Evolutionary conservation across 768 basidiomycete species (phyloP), one percentile per base, ranked within the genome.

Genomic region (Rhodotorula toruloides): DNA sequence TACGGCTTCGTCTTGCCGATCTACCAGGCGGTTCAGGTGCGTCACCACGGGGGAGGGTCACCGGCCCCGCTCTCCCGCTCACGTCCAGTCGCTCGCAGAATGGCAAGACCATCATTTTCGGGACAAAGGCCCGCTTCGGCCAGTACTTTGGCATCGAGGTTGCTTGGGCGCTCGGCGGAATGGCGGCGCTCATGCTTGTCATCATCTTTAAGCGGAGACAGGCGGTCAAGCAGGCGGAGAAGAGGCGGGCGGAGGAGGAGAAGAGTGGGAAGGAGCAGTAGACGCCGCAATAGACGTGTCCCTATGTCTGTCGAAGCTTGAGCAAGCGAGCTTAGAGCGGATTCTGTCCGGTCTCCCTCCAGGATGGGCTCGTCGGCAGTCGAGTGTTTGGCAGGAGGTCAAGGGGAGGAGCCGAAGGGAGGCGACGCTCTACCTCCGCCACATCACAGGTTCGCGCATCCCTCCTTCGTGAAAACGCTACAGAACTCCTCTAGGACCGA

Each of bases 81-180:
- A 3, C 4, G 4, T n/a, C 47, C 34, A 25, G 17, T 32, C 37
- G 39, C 25, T 8, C 43, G 25, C 65, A 77, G 57, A 72, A 74
- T 19, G 69, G 71, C 19, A 78, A 78, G 62, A 64, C 71, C 39
- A 71, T 77, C 63, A 74, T 76, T 44, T 77, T 77, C 61, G 75
- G 63, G 6, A 77, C 76, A 14, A 77, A 78, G 67, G 72, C 74
- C 54, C 77, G 77, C 53, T 67, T 77, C 27, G 65, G 68, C 0
- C 77, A 77, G 57, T 73, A 77, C 47, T 78, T 76, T 53, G 72
- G 72, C 9, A 74, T 78, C 49, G 74, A 76, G 61, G 60, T 76
- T 13, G 75, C 74, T 55, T 78, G 71, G 68, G 72, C 65, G 27
- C 43, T 62, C 19, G 47, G 36, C 19, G 54, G 63, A 13, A 65